Percentiles rank a stretch among this genome's conserved stretches.
phyloP scores from a whole-genome alignment of 352 stramenopile genomes.

The Thalassiosira sp. region DNA sequence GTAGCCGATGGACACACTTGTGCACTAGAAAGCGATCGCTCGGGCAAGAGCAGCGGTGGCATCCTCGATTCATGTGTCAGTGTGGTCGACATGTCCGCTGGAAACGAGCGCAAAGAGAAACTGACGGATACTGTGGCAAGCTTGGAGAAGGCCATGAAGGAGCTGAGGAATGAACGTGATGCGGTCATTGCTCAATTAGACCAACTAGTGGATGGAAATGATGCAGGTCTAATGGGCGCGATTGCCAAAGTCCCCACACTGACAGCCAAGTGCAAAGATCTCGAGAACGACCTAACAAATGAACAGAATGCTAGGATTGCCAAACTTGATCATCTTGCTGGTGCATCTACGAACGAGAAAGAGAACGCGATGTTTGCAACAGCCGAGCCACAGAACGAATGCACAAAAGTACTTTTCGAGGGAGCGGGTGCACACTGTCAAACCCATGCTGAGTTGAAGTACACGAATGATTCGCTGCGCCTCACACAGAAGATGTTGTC shows the following conservation, averaged over 20 bases:
- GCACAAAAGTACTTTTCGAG: background rate
- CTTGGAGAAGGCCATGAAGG: constrained; percentile 7
- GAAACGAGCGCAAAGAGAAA: constrained; percentile 10
- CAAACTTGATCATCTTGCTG: background rate
- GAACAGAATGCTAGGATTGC: background rate
- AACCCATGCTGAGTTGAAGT: constrained; percentile 9
- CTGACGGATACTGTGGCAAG: constrained; percentile 1
- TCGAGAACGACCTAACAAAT: constrained; percentile 22
- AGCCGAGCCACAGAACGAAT: background rate
- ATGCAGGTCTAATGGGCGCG: background rate
- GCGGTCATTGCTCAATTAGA: constrained; percentile 12
- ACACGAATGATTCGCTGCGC: constrained; percentile 12
- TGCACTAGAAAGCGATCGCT: background rate
- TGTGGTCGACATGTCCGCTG: background rate
- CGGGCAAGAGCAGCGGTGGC: background rate
- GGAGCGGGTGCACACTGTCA: background rate
- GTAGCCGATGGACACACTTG: too few relatives aligned
- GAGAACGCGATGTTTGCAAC: background rate
- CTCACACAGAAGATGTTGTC: constrained; percentile 16
- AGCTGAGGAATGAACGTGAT: constrained; percentile 23
- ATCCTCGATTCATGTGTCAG: constrained; percentile 3
- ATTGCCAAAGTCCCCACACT: constrained; percentile 1
- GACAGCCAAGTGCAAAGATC: constrained; percentile 22
- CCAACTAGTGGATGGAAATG: constrained; percentile 3
- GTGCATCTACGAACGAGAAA: background rate